phyloP scores from a whole-genome alignment of 768 basidiomycete species.

The Rhodosporidiobolus sp. region DNA sequence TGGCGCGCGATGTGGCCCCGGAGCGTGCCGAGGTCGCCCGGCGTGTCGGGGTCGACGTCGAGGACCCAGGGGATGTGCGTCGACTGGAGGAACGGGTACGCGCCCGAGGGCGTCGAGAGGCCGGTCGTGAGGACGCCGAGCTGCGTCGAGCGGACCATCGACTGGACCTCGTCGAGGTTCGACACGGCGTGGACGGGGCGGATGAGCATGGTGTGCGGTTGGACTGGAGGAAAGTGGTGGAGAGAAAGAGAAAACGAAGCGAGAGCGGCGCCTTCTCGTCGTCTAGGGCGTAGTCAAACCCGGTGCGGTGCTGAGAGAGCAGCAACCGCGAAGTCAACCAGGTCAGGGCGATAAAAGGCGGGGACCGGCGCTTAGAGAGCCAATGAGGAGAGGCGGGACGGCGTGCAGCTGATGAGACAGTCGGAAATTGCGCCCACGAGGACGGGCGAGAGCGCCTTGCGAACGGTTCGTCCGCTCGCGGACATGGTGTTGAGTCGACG shows the following conservation, averaged over 20 bases:
- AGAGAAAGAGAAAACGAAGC: background rate
- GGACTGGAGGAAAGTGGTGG: background rate
- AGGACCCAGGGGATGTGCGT: slow-evolving; percentile 5
- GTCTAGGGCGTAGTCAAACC: too few species aligned
- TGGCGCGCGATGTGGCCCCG: background rate
- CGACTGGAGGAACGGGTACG: background rate
- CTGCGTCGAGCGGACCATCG: background rate
- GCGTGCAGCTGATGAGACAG: too few species aligned
- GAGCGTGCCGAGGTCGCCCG: background rate
- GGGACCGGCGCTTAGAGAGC: too few species aligned
- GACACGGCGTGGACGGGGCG: background rate
- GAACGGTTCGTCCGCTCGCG: too few species aligned
- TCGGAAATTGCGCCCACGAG: too few species aligned
- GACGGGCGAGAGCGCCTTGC: too few species aligned
- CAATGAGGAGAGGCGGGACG: too few species aligned
- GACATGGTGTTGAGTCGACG: too few species aligned
- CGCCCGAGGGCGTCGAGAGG: background rate
- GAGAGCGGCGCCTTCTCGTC: too few species aligned
- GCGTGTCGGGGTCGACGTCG: background rate
- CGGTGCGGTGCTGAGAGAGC: too few species aligned
- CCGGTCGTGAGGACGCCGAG: background rate
- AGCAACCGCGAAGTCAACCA: too few species aligned
- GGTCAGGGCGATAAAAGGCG: too few species aligned
- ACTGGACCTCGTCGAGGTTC: background rate
- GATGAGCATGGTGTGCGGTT: background rate